A percentile compares a stretch with the other conserved stretches of the same genome.
These are phyloP conservation scores for Phytophthora foliorum DNA, from an alignment of 352 stramenopile genomes.

Conservation along the genomic window DNA sequence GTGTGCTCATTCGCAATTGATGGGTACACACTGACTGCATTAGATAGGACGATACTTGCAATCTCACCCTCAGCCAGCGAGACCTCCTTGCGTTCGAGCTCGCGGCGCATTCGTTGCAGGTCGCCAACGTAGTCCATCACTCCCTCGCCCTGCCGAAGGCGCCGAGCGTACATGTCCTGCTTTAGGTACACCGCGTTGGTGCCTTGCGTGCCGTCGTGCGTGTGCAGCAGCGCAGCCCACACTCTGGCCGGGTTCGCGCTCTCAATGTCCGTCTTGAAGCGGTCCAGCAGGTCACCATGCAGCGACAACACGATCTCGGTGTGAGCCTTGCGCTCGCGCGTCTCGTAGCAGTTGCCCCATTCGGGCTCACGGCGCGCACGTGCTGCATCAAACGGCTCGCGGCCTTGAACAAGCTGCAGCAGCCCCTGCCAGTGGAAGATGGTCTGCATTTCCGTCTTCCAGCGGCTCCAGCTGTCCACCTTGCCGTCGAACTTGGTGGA, in stretches of 20 bases:
- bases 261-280: conserved; percentile 13
- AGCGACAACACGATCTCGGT: conserved; percentile 7
- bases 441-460: background rate
- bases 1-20: conserved; percentile 9
- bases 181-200: no score
- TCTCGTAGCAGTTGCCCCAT: no score
- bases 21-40: no score
- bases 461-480: background rate
- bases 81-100: conserved; percentile 14
- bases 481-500: background rate
- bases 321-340: no score
- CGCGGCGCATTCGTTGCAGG: conserved; percentile 12
- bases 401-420: background rate
- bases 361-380: no score
- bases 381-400: background rate
- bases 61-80: background rate
- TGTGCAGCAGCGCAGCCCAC: no score
- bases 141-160: conserved; percentile 2
- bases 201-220: no score
- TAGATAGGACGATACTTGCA: conserved; percentile 7
- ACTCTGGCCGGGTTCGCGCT: no score
- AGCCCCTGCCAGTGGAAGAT: background rate
- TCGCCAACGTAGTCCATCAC: conserved; percentile 12
- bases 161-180: conserved; percentile 13
- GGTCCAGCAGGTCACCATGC: conserved; percentile 10